phyloP scores from a whole-genome alignment of 306 rosid genomes.

The Sphenostylis stenocarpa region DNA sequence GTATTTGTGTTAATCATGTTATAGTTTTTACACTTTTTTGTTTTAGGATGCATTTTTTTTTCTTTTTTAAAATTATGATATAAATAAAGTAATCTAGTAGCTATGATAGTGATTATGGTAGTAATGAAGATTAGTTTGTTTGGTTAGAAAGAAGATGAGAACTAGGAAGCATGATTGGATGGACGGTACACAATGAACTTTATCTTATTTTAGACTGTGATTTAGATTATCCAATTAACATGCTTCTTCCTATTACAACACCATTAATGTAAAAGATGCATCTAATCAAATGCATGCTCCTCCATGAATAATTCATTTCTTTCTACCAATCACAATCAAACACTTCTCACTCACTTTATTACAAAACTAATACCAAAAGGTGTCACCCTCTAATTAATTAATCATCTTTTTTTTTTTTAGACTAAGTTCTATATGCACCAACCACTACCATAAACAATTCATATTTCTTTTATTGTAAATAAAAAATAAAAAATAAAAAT shows the following conservation, averaged over 20 bases:
- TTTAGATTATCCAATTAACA: not conserved
- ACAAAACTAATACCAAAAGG: not conserved
- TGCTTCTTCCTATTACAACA: not conserved
- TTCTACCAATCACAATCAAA: not conserved
- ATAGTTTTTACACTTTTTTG: not conserved
- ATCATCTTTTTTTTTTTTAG: not conserved
- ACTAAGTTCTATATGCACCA: not conserved
- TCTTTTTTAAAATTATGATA: not conserved
- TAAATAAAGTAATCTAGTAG: not conserved
- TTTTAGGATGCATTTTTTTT: not conserved
- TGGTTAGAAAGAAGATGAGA: conserved; percentile 1
- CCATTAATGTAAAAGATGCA: not conserved
- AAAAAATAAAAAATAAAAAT: too few species aligned
- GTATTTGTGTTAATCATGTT: not conserved
- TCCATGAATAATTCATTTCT: not conserved
- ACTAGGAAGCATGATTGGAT: not conserved
- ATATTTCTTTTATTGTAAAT: not conserved
- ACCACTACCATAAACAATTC: not conserved
- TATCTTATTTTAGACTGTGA: not conserved
- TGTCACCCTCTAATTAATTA: not conserved
- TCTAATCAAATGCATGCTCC: not conserved
- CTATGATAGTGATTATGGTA: not conserved
- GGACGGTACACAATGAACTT: not conserved
- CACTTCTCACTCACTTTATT: not conserved
- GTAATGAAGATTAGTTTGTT: not conserved